These are phyloP conservation scores for Penicillium argentinense DNA, from an alignment of 495 filamentous ascomycete species.

Conservation along the genomic window DNA sequence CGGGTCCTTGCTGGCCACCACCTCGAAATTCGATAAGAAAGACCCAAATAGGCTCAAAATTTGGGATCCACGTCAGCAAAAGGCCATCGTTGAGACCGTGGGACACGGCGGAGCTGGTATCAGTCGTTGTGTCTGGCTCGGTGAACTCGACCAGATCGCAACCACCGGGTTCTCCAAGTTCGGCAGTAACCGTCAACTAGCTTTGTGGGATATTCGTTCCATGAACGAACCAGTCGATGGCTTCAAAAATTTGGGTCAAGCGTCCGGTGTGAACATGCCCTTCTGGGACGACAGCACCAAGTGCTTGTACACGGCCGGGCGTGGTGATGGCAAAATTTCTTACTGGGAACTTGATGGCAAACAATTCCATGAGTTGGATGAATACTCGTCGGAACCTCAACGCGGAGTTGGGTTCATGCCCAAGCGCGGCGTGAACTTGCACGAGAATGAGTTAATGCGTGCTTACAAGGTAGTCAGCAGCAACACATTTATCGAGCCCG, in stretches of 20 bases:
- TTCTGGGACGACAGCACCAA: slow-evolving; percentile 98
- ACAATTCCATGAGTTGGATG: slow-evolving; percentile 93
- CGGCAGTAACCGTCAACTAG: slow-evolving; percentile 96
- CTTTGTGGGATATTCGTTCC: slow-evolving; percentile 87
- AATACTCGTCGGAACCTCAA: slow-evolving; percentile 93
- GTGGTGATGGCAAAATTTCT: slow-evolving; percentile 97
- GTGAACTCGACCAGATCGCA: slow-evolving; percentile 89
- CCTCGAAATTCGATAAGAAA: slow-evolving; percentile 56
- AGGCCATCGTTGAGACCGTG: slow-evolving; percentile 75
- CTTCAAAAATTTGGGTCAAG: slow-evolving; percentile 84
- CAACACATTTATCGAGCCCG: slow-evolving; percentile 89
- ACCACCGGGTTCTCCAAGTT: slow-evolving; percentile 97
- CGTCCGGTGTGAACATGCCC: slow-evolving; percentile 97
- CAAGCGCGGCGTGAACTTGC: slow-evolving; percentile 90
- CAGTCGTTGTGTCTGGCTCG: slow-evolving; percentile 93
- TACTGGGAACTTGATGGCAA: slow-evolving; percentile 98
- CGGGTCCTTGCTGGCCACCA: slow-evolving; percentile 85
- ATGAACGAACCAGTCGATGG: slow-evolving; percentile 80
- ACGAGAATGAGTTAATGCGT: slow-evolving; percentile 95
- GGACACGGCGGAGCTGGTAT: slow-evolving; percentile 95
- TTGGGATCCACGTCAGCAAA: slow-evolving; percentile 95
- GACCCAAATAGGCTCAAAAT: slow-evolving; percentile 92
- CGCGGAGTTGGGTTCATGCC: slow-evolving; percentile 93
- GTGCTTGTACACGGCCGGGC: slow-evolving; percentile 90
- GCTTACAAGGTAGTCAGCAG: slow-evolving; percentile 96